Evolutionary conservation across 1,284 basidiomycete species (phyloP).

Genomic region (Pisolithus thermaeus): DNA sequence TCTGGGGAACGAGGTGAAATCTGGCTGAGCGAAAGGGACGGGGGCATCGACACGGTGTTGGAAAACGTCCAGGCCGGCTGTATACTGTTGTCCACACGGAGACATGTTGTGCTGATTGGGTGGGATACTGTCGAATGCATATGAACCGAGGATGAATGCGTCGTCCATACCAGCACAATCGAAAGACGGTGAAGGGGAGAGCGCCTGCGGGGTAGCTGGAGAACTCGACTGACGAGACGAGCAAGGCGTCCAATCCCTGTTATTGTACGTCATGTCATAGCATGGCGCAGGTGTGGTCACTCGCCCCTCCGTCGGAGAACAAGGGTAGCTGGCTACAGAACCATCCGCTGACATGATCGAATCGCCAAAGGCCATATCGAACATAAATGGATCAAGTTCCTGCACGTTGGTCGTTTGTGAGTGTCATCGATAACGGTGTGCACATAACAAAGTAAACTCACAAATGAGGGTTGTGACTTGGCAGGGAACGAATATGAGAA

Average conservation of each 20-base stretch:
- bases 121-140: constrained; percentile 39
- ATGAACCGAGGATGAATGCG: constrained; percentile 37
- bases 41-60: constrained; percentile 7
- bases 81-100: constrained; percentile 16
- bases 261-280: constrained; percentile 18
- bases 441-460: constrained; percentile 30
- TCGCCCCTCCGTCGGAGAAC: constrained; percentile 11
- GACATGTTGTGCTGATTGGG: constrained; percentile 9
- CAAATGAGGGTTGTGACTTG: constrained; percentile 41
- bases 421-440: background rate
- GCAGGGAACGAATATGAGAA: constrained; percentile 29
- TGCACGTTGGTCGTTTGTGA: constrained; percentile 1
- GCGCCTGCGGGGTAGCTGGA: constrained; percentile 23
- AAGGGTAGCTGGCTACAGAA: constrained; percentile 20
- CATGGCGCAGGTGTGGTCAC: constrained; percentile 25
- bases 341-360: constrained; percentile 18
- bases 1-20: constrained; percentile 20
- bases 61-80: constrained; percentile 17
- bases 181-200: constrained; percentile 21
- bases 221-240: constrained; percentile 28
- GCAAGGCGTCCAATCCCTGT: constrained; percentile 24
- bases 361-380: constrained; percentile 24
- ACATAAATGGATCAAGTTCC: constrained; percentile 25
- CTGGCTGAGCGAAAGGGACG: background rate
- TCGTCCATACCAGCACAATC: constrained; percentile 18